Conservation (phyloP, 169 alveolate species). For the Babesia divergens region DNA sequence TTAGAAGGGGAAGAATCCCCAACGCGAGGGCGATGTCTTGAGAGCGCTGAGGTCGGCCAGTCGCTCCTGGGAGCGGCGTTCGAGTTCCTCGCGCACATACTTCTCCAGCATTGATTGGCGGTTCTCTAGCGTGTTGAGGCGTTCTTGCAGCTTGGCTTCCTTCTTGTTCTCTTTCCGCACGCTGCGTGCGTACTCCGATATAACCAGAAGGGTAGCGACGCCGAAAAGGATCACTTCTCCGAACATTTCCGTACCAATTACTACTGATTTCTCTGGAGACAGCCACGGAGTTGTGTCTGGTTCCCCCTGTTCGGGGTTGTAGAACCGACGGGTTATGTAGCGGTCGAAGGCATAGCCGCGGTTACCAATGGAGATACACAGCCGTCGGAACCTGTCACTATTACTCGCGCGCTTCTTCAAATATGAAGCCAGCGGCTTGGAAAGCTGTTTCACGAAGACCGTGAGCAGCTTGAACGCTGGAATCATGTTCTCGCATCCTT, state of each 20-base stretch:
- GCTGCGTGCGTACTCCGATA: conserved; percentile 73
- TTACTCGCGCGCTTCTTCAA: conserved; percentile 71
- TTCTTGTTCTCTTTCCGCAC: conserved; percentile 72
- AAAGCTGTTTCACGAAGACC: conserved; percentile 73
- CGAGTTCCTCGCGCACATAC: conserved; percentile 64
- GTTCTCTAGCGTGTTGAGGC: conserved; percentile 57
- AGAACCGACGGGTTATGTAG: conserved; percentile 70
- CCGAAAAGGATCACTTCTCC: conserved; percentile 71
- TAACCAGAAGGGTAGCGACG: conserved; percentile 68
- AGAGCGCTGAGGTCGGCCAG: too few relatives aligned
- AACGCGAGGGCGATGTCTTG: too few relatives aligned
- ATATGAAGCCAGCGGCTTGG: conserved; percentile 75
- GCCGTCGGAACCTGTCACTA: conserved; percentile 67
- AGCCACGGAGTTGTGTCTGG: conserved; percentile 62
- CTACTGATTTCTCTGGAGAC: conserved; percentile 71
- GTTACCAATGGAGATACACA: conserved; percentile 74
- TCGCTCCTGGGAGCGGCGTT: too few relatives aligned
- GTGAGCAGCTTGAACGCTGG: conserved; percentile 73
- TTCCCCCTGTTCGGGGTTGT: conserved; percentile 56
- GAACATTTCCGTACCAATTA: conserved; percentile 74
- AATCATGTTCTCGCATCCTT: conserved; percentile 63
- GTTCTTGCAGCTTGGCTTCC: conserved; percentile 60
- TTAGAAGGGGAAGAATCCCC: too few relatives aligned
- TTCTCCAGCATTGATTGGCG: conserved; percentile 55
- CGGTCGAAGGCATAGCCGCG: conserved; percentile 73